These are phyloP conservation scores for Agroathelia rolfsii DNA, from an alignment of 1,284 basidiomycete species.

Conservation along the genomic window DNA sequence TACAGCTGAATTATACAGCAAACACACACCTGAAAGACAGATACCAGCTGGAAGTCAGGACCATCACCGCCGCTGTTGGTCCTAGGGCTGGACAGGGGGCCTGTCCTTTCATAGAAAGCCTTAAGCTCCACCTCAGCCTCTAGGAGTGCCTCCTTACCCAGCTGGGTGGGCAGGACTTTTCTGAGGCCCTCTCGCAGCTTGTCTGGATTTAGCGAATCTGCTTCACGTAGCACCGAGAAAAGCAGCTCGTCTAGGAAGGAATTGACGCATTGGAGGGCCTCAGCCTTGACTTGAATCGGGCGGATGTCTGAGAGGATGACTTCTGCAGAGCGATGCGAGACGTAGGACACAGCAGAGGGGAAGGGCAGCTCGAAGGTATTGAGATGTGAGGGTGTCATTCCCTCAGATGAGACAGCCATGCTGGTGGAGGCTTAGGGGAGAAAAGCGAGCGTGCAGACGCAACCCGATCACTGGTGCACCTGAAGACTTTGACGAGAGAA, in stretches of 20 bases:
- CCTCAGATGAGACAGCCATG: constrained; percentile 29
- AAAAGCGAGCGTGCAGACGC: neutral
- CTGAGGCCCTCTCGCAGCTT: constrained; percentile 68
- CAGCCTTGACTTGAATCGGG: constrained; percentile 71
- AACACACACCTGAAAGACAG: constrained; percentile 60
- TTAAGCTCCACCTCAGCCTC: constrained; percentile 88
- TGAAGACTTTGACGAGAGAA: too few species aligned
- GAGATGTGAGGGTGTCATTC: constrained; percentile 5
- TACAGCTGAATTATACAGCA: constrained; percentile 8
- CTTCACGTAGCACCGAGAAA: constrained; percentile 56
- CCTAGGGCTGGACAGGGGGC: constrained; percentile 24
- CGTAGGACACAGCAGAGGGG: constrained; percentile 51
- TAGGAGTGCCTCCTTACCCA: constrained; percentile 83
- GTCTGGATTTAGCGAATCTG: constrained; percentile 67
- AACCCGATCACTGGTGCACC: too few species aligned
- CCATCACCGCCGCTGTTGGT: constrained; percentile 32
- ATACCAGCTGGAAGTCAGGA: constrained; percentile 53
- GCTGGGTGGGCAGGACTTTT: constrained; percentile 61
- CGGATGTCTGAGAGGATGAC: constrained; percentile 84
- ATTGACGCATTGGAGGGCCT: constrained; percentile 73
- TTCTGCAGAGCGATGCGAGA: constrained; percentile 75
- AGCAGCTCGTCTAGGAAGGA: constrained; percentile 84
- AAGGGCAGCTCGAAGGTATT: constrained; percentile 1
- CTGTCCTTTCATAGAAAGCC: constrained; percentile 72
- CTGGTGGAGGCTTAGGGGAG: constrained; percentile 16